Conservation (phyloP, 306 rosid species). For the Cicer arietinum region DNA sequence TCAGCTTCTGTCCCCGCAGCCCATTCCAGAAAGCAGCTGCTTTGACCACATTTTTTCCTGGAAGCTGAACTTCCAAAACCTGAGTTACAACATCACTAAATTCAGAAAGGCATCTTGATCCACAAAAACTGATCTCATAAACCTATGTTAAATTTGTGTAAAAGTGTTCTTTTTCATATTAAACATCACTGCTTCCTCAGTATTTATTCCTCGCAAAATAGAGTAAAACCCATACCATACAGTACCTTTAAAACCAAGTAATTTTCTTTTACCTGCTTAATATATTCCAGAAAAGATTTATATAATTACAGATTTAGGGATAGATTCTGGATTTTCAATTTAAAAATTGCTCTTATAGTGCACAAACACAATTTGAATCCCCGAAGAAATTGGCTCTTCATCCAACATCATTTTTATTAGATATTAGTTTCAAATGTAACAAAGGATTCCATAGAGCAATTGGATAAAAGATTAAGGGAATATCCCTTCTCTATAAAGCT, state of each 20-base stretch:
- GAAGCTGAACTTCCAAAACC: constrained; percentile 87
- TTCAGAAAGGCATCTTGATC: constrained; percentile 36
- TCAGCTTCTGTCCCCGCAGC: constrained; percentile 74
- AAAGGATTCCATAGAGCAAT: constrained; percentile 28
- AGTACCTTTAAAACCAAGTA: constrained; percentile 7
- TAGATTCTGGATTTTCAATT: constrained; percentile 25
- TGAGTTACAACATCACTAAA: constrained; percentile 37
- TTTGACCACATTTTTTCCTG: constrained; percentile 72
- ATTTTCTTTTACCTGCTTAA: not conserved
- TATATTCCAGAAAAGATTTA: not conserved
- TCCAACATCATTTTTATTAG: constrained; percentile 21
- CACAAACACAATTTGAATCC: constrained; percentile 2
- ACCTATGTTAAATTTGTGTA: constrained; percentile 5
- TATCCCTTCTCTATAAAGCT: not conserved
- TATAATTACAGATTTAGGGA: not conserved
- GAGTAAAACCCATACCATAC: constrained; percentile 4
- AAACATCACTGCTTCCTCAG: constrained; percentile 12
- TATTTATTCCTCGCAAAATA: constrained; percentile 12
- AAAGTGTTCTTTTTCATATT: constrained; percentile 1
- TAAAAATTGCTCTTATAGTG: not conserved
- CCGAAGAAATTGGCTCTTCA: constrained; percentile 15
- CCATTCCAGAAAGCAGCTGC: constrained; percentile 95
- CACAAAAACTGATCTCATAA: not conserved
- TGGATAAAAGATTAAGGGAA: constrained; percentile 1
- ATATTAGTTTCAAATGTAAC: constrained; percentile 21